Evolutionary conservation across 495 filamentous ascomycete genomes (phyloP).

Genomic region (Letharia lupina): DNA sequence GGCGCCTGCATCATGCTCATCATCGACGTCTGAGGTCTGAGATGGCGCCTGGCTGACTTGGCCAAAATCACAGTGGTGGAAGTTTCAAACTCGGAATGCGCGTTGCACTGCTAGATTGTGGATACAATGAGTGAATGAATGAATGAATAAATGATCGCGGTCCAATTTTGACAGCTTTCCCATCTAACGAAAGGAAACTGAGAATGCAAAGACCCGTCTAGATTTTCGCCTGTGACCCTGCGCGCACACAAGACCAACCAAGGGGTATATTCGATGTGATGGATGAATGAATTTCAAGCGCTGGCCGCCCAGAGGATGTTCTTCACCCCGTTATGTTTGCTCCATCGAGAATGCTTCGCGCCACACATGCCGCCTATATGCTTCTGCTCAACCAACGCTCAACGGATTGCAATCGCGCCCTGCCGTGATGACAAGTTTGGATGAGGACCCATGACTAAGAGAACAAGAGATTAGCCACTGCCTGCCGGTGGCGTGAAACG

Average conservation of each 20-base stretch:
- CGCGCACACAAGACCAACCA: not conserved
- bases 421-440: not conserved
- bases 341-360: not conserved
- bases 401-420: not conserved
- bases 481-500: not conserved
- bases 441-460: conserved; percentile 7
- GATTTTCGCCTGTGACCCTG: not conserved
- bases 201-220: not conserved
- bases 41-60: too few species aligned
- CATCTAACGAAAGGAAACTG: not conserved
- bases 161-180: not conserved
- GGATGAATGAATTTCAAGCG: not conserved
- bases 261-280: conserved; percentile 6
- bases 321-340: not conserved
- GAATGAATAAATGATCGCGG: not conserved
- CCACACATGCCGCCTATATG: not conserved
- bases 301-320: conserved; percentile 1
- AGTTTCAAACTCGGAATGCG: not conserved
- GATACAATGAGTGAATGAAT: not conserved
- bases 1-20: not conserved
- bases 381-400: not conserved
- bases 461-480: conserved; percentile 1
- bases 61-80: not conserved
- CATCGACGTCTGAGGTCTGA: too few species aligned
- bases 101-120: not conserved